Base-by-base conservation (phyloP, 768 basidiomycete species). In the Lactarius tabidus region DNA sequence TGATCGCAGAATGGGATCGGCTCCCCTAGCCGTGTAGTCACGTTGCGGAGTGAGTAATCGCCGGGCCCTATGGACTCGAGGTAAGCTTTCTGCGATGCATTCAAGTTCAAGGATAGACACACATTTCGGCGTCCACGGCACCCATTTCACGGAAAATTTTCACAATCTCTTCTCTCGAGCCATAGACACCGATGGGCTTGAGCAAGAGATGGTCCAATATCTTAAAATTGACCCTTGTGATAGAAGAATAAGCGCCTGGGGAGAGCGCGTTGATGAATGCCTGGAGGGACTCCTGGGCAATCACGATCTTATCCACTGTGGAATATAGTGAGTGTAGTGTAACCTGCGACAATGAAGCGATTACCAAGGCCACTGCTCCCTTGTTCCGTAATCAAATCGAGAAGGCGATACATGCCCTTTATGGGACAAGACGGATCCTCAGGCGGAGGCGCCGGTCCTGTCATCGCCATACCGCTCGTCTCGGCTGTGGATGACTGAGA, bases 291-390 rank as follows among this genome's bases (percentile, higher is more conserved):
- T 78, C 74, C 70, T 85, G 83, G 2, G 77, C 76, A 33, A 88
- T 87, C 71, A 87, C 81, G 36, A 87, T 80, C 70, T 88, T 87
- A 68, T 86, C 84, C 43, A 85, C 85, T 85, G 23, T 26, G 65
- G 20, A 29, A 38, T 26, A 20, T 18, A 18, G 31, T 66, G 20
- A 66, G 52, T 20, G 12, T 5, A n/a, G 15, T 29, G 55, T 20
- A 35, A 43, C 6, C 26, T 6, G 6, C 23, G 31, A 43, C 8
- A 20, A 39, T 14, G 60, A 39, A 23, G 5, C 3, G 61, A 75
- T 63, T 67, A 84, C 85, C 85, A 6, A 85, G 75, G 1, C 84
- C 83, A 5, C 81, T 79, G 39, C 78, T 83, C 1, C 79, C 79
- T 54, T 78, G 74, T 64, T 86, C 85, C 14, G 73, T 78, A 65